A percentile compares a stretch with the other conserved stretches of the same genome.
These are phyloP conservation scores for Aspergillus sp. DNA, from an alignment of 2,329 filamentous ascomycete species.

Conservation along the genomic window DNA sequence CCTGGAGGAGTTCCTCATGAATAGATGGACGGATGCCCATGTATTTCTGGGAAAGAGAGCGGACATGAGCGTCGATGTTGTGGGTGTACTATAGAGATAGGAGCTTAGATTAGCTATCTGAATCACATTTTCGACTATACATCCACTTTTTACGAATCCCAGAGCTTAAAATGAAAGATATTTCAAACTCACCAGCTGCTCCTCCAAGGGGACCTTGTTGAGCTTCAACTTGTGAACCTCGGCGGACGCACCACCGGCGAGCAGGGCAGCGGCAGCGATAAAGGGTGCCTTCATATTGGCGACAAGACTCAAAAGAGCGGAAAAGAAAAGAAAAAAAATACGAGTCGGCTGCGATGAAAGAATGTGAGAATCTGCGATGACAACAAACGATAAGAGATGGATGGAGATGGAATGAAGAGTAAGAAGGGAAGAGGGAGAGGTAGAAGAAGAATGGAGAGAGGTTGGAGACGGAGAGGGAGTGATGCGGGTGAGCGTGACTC, in stretches of 20 bases:
- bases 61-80: constrained; percentile 73
- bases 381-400: background rate
- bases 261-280: constrained; percentile 63
- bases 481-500: constrained; percentile 9
- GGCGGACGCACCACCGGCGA: constrained; percentile 76
- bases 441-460: constrained; percentile 10
- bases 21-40: constrained; percentile 69
- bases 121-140: background rate
- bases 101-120: background rate
- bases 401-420: constrained; percentile 15
- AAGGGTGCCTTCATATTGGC: constrained; percentile 74
- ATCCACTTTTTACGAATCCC: too few species aligned
- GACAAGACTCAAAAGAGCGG: constrained; percentile 7
- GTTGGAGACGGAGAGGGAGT: constrained; percentile 24
- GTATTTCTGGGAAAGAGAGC: constrained; percentile 90
- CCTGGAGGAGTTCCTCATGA: constrained; percentile 72
- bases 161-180: background rate
- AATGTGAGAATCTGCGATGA: constrained; percentile 8
- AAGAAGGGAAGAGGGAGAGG: constrained; percentile 16
- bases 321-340: constrained; percentile 5
- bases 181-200: constrained; percentile 71
- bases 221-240: constrained; percentile 95
- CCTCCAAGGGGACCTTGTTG: constrained; percentile 85
- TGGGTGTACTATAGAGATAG: constrained; percentile 55
- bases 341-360: constrained; percentile 7